A percentile compares a stretch with the other conserved stretches of the same genome.
phyloP scores from a whole-genome alignment of 306 rosid species.

The Cucurbita pepo region DNA sequence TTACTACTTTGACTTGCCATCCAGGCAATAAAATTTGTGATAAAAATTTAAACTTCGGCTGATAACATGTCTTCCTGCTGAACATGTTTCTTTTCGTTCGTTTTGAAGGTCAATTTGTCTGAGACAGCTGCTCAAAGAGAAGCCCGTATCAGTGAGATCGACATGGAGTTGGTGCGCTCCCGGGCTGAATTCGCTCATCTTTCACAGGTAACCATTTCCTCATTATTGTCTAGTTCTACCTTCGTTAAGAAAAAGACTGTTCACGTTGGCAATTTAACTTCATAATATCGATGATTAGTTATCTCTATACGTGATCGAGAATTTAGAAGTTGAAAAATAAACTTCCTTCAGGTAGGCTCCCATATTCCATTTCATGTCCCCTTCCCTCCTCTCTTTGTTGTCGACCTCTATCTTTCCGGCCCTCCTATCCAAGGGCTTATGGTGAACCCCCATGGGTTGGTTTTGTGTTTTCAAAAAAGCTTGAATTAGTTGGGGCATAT shows the following conservation, averaged over 20 bases:
- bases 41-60: neutral
- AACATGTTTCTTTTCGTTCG: neutral
- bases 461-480: too few species aligned
- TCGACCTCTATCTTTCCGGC: neutral
- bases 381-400: neutral
- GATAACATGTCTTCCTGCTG: neutral
- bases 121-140: constrained; percentile 69
- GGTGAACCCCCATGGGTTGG: neutral
- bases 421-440: neutral
- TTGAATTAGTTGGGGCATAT: too few species aligned
- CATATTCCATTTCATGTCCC: neutral
- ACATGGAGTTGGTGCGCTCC: constrained; percentile 54
- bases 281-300: neutral
- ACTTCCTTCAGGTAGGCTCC: neutral
- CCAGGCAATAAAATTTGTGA: neutral
- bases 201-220: constrained; percentile 32
- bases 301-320: neutral
- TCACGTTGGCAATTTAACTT: neutral
- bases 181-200: constrained; percentile 51
- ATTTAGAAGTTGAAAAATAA: neutral
- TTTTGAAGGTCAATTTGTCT: constrained; percentile 36
- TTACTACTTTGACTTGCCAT: neutral
- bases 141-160: constrained; percentile 49
- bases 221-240: neutral
- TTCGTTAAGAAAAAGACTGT: neutral